Base-by-base conservation (phyloP, 2,329 filamentous ascomycete genomes). In the Nigrospora oryzae region DNA sequence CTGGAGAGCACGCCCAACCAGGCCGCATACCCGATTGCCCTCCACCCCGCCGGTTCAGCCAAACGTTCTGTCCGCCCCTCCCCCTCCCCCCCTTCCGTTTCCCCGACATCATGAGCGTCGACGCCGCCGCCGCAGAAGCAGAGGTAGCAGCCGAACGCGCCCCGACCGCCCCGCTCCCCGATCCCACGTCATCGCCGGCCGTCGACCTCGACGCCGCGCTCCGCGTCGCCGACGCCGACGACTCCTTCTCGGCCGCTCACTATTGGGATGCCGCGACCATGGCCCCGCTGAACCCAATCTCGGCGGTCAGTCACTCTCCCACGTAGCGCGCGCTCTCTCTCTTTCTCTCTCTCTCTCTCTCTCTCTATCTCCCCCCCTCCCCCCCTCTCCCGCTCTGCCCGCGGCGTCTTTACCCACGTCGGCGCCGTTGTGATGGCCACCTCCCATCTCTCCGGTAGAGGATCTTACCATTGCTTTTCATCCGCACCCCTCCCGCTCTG, bases 241-340 rank as follows among this genome's bases (percentile, higher is more conserved):
- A 33, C 23, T 43, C 40, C 11, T 43, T 43, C 30, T 31, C 44
- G 50, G 66, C 63, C 36, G 73, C 75, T 36, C 63, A 70, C 43
- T 80, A 80, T 59, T 81, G 77, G 67, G 74, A 80, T 66, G 67
- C 71, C 38, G 62, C 68, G 48, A 74, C 70, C 51, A 81, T 81
- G 77, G 70, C 75, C 47, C 69, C 73, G 46, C 62, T 80, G 44
- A 81, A 71, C 53, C 60, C 72, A 52, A 64, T 68, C 45, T 79
- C 77, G 51, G 65, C 69, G 59, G 76, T 80, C 53, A 65, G 75
- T 74, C 23, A 28, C 23, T 28, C 23, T 28, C 23, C 23, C 8
- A 28, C 23, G 23, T 28, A 28, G 23, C 23, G 5, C 23, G 5
- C 7, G 4, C 4, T 36, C 11, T 7, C 16, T 36, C 34, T 36